Percentiles rank a stretch among this genome's conserved stretches.
These are phyloP conservation scores for Kwoniella sp. DNA, from an alignment of 768 basidiomycete genomes.

Conservation along the genomic window DNA sequence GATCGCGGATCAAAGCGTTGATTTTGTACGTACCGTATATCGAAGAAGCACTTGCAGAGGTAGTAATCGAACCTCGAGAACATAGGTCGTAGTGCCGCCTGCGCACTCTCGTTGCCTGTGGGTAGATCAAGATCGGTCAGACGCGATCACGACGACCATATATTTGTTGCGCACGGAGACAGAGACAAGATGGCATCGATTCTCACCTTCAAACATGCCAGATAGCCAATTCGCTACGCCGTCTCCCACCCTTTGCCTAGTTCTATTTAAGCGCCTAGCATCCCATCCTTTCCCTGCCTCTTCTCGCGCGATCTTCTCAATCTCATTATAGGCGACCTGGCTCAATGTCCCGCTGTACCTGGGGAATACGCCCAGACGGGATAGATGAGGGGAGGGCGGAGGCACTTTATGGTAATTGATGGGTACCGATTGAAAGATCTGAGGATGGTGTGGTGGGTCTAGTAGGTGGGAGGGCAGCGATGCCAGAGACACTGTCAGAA, in stretches of 20 bases:
- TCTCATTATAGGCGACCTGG: conserved; percentile 80
- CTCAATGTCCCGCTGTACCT: conserved; percentile 63
- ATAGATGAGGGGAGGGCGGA: conserved; percentile 41
- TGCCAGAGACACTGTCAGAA: conserved; percentile 40
- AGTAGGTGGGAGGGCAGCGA: conserved; percentile 25
- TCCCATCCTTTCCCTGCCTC: conserved; percentile 68
- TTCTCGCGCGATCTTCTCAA: conserved; percentile 71
- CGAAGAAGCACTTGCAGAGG: conserved; percentile 85
- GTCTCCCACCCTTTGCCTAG: conserved; percentile 76
- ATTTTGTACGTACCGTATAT: conserved; percentile 66
- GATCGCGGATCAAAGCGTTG: conserved; percentile 9
- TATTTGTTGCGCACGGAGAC: no score
- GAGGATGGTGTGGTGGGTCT: conserved; percentile 20
- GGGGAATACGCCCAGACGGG: conserved; percentile 43
- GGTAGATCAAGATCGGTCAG: not conserved
- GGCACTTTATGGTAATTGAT: conserved; percentile 39
- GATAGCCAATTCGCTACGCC: conserved; percentile 85
- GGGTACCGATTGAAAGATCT: conserved; percentile 29
- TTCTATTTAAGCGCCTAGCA: conserved; percentile 64
- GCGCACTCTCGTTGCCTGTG: conserved; percentile 56
- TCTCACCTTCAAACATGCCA: conserved; percentile 67
- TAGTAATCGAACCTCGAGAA: conserved; percentile 85
- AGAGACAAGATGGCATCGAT: not conserved
- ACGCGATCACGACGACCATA: conserved; percentile 4
- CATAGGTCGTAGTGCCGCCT: conserved; percentile 65